Percentiles rank a stretch among this genome's conserved stretches.
phyloP scores from a whole-genome alignment of 2,329 filamentous ascomycete genomes.

The Bertia moriformis region DNA sequence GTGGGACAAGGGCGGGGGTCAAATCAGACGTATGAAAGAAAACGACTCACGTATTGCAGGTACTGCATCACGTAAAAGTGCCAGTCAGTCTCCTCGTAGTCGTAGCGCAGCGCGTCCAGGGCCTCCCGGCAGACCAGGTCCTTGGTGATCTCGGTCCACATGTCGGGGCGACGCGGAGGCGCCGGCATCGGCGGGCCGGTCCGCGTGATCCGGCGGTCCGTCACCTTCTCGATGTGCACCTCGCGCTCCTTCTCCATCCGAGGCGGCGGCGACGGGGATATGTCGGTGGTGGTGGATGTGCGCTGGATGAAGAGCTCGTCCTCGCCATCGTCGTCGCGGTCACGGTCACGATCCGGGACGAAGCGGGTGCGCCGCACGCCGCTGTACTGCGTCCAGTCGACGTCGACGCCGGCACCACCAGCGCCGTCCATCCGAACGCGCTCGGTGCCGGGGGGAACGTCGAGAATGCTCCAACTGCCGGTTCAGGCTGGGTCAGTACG shows the following conservation, averaged over 20 bases:
- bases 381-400: slow-evolving; percentile 67
- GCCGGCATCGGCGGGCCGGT: slow-evolving; percentile 17
- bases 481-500: too few relatives aligned
- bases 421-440: slow-evolving; percentile 69
- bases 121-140: slow-evolving; percentile 78
- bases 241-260: slow-evolving; percentile 22
- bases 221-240: slow-evolving; percentile 38
- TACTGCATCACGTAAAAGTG: slow-evolving; percentile 93
- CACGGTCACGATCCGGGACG: slow-evolving; percentile 35
- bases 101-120: slow-evolving; percentile 70
- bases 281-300: neutral
- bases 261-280: too few relatives aligned
- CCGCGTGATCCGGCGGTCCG: slow-evolving; percentile 31
- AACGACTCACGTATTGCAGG: slow-evolving; percentile 61
- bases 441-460: slow-evolving; percentile 72
- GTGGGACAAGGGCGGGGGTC: too few relatives aligned
- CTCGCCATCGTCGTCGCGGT: slow-evolving; percentile 16
- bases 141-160: slow-evolving; percentile 97
- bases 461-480: slow-evolving; percentile 63
- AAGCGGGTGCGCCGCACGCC: slow-evolving; percentile 65
- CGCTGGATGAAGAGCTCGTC: slow-evolving; percentile 17
- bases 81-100: slow-evolving; percentile 75
- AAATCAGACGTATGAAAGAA: too few relatives aligned
- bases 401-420: slow-evolving; percentile 61
- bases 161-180: slow-evolving; percentile 38